A percentile compares a stretch with the other conserved stretches of the same genome.
Conservation (phyloP, 2,329 filamentous ascomycete species). For the Colletotrichum sp. region DNA sequence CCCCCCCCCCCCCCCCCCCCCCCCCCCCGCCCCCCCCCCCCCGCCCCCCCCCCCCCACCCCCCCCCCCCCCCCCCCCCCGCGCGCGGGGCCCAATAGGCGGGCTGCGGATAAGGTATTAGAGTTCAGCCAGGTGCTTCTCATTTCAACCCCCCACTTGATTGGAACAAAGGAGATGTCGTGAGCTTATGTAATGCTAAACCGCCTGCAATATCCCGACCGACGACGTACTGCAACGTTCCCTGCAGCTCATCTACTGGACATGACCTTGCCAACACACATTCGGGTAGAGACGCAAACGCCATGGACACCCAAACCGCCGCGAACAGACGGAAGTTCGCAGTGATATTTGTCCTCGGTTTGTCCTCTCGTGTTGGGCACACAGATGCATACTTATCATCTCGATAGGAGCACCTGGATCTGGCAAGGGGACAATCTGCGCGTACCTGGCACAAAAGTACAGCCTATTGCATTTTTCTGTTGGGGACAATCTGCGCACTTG, state of each 20-base stretch:
- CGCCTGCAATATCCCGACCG: not conserved
- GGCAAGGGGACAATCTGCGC: slow-evolving; percentile 3
- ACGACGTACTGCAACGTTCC: not conserved
- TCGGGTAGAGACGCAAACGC: not conserved
- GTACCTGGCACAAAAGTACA: not conserved
- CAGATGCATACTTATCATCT: not conserved
- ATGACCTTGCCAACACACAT: not conserved
- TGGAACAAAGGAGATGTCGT: not conserved
- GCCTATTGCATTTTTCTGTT: not conserved
- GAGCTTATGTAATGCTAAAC: not conserved
- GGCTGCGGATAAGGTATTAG: not conserved
- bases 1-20: too few species aligned
- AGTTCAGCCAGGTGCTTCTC: not conserved
- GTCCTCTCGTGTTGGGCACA: not conserved
- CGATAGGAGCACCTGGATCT: not conserved
- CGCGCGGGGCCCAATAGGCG: too few species aligned
- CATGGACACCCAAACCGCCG: not conserved
- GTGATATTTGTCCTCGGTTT: not conserved
- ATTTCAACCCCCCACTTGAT: not conserved
- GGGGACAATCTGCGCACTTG: not conserved
- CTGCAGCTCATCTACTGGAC: not conserved
- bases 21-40: too few species aligned
- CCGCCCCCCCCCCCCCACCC: too few species aligned
- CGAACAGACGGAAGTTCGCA: not conserved
- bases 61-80: too few species aligned